These are phyloP conservation scores for Hortiboletus campestris DNA, from an alignment of 768 basidiomycete species.

Conservation along the genomic window DNA sequence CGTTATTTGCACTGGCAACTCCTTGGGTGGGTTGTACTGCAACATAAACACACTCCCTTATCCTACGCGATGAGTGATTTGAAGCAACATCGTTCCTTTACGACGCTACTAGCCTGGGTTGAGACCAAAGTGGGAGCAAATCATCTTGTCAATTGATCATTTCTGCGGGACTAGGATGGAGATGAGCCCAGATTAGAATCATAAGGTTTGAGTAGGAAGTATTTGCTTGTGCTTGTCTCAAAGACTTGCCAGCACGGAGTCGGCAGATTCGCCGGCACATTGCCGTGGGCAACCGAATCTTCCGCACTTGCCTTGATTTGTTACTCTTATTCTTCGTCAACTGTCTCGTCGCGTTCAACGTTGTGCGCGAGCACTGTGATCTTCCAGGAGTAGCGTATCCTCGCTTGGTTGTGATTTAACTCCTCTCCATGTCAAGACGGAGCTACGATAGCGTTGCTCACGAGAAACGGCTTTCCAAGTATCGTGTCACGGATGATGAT, in stretches of 20 bases:
- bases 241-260: background rate
- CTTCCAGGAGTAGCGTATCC: constrained; percentile 2
- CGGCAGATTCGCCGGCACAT: background rate
- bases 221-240: constrained; percentile 27
- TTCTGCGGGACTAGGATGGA: background rate
- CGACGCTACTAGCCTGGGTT: background rate
- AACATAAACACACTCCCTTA: too few species aligned
- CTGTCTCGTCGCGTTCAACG: background rate
- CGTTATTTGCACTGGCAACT: background rate
- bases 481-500: constrained; percentile 81
- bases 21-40: background rate
- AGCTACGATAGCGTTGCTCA: constrained; percentile 72
- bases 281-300: constrained; percentile 33
- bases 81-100: background rate
- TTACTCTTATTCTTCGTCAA: background rate
- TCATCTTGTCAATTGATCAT: too few species aligned
- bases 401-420: constrained; percentile 7
- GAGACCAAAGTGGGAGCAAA: background rate
- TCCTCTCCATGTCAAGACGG: constrained; percentile 58
- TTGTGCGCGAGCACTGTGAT: constrained; percentile 1
- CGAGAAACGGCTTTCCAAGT: constrained; percentile 70
- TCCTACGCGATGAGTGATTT: background rate
- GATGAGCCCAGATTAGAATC: background rate
- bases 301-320: constrained; percentile 25
- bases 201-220: background rate